A percentile compares a stretch with the other conserved stretches of the same genome.
These are phyloP conservation scores for Penstemon barbatus DNA, from an alignment of 257 asterid species.

Conservation along the genomic window DNA sequence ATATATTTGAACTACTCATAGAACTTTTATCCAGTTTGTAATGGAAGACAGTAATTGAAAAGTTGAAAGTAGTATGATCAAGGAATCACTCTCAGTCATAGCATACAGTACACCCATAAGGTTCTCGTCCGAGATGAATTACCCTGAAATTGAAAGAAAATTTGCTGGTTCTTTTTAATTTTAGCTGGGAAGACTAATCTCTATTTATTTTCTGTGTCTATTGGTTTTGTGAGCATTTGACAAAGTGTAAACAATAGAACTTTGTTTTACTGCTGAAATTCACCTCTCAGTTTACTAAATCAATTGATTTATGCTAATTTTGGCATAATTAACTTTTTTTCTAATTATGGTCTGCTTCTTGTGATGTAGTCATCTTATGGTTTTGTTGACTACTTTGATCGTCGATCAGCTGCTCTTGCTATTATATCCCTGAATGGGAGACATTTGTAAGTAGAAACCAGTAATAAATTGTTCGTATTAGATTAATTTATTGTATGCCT, in stretches of 20 bases:
- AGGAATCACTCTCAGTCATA: background rate
- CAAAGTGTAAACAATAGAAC: background rate
- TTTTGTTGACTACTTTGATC: slow-evolving; percentile 84
- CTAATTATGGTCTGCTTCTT: background rate
- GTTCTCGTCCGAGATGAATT: slow-evolving; percentile 16
- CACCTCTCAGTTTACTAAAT: background rate
- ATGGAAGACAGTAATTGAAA: background rate
- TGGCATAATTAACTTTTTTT: too few species aligned
- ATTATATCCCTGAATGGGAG: slow-evolving; percentile 74
- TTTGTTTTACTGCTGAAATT: slow-evolving; percentile 15
- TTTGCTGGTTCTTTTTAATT: background rate
- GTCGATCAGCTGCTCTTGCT: slow-evolving; percentile 78
- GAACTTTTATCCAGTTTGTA: slow-evolving; percentile 7
- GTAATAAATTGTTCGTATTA: slow-evolving; percentile 14
- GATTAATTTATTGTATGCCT: slow-evolving; percentile 26
- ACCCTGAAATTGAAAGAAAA: background rate
- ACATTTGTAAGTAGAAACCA: slow-evolving; percentile 55
- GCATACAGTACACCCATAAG: background rate
- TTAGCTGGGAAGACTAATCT: background rate
- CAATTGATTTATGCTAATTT: background rate
- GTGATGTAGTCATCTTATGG: slow-evolving; percentile 84
- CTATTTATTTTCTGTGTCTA: background rate
- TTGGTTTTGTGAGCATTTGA: slow-evolving; percentile 14
- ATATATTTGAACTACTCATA: slow-evolving; percentile 8
- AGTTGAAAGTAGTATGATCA: background rate